Base-by-base conservation (phyloP, 2,329 filamentous ascomycete genomes). In the Uncinocarpus reesii region DNA sequence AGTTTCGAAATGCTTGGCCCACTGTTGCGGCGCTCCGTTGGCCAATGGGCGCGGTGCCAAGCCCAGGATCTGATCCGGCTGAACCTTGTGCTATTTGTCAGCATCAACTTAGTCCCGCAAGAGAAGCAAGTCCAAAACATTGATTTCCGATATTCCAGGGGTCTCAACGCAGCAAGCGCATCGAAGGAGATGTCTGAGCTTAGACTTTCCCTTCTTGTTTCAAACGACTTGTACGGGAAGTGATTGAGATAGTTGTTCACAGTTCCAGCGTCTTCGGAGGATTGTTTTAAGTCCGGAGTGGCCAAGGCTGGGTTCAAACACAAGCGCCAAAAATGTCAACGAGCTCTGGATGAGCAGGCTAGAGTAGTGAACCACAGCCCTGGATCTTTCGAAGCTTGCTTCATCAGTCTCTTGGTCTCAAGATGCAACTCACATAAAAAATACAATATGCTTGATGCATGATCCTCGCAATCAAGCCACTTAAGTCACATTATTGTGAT, bases 1-100 rank as follows among this genome's bases (percentile, higher is more conserved):
- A 47, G 36, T 41, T 36, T 47, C 26, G 18, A 32, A 35, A 20
- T 32, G 16, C 45, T 47, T 47, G 45, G 45, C 45, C n/a, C 34
- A 36, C 26, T 18, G 29, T 24, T 35, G 35, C 28, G 45, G 45
- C 28, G 26, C n/a, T 24, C 16, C 26, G 2, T 24, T 20, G 35
- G 13, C 36, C 45, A 47, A 34, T 47, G 28, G 35, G 16, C 4
- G 11, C 26, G 18, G 13, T 8, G 5, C 24, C 8, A 1, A 1
- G 28, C 3, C 26, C 18, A 26, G 35, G 35, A 32, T 40, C 21
- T 15, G n/a, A 18, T 23, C 36, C 36, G 45, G 35, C 24, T 41
- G 26, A 38, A 23, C 35, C 32, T 23, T 40, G 15, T 38, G 13
- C 8, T 23, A 40, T 26, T 37, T 23, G 26, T 31, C 32, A 31